phyloP scores from a whole-genome alignment of 306 rosid species.

The Vigna hirtella region DNA sequence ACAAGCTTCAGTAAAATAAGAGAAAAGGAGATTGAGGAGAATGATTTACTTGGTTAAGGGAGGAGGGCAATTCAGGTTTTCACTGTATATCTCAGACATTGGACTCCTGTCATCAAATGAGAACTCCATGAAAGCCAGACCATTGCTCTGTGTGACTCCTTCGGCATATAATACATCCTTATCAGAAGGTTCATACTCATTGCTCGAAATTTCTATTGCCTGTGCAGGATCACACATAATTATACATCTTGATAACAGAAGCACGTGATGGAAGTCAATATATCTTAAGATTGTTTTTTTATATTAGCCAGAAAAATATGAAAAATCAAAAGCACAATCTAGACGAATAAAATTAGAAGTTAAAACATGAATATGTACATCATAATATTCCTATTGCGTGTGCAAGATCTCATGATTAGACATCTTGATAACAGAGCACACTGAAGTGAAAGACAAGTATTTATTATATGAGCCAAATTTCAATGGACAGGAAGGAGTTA shows the following conservation, averaged over 20 bases:
- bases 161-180: constrained; percentile 82
- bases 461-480: constrained; percentile 14
- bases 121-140: constrained; percentile 83
- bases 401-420: constrained; percentile 37
- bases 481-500: constrained; percentile 30
- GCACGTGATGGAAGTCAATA: constrained; percentile 11
- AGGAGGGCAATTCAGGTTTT: constrained; percentile 64
- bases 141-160: constrained; percentile 92
- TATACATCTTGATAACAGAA: constrained; percentile 18
- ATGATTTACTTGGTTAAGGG: constrained; percentile 70
- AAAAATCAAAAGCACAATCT: constrained; percentile 26
- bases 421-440: constrained; percentile 24
- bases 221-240: constrained; percentile 48
- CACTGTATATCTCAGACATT: constrained; percentile 78
- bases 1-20: constrained; percentile 38
- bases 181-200: constrained; percentile 89
- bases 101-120: constrained; percentile 88
- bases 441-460: neutral
- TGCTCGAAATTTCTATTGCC: constrained; percentile 93
- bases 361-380: neutral
- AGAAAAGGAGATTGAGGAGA: constrained; percentile 41
- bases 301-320: constrained; percentile 12
- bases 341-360: constrained; percentile 4
- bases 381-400: constrained; percentile 73
- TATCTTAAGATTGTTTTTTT: constrained; percentile 9